A percentile compares a stretch with the other conserved stretches of the same genome.
Conservation (phyloP, 495 filamentous ascomycete species). For the Podospora conica region DNA sequence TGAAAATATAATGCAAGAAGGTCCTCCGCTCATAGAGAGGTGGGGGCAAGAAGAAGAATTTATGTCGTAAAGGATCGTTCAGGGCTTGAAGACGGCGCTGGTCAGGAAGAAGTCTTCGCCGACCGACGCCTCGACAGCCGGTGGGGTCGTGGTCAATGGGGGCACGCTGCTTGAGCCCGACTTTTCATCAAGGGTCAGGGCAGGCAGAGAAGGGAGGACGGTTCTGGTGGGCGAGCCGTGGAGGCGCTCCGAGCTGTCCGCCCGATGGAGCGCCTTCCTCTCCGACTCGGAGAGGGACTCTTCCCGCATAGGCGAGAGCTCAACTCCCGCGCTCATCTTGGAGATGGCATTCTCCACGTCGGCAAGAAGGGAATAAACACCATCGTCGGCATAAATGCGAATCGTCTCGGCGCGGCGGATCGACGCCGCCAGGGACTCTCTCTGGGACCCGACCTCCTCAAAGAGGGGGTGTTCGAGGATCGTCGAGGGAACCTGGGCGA, state of each 20-base stretch:
- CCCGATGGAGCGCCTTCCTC: slow-evolving; percentile 28
- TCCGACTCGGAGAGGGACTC: slow-evolving; percentile 22
- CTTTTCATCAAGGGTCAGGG: slow-evolving; percentile 20
- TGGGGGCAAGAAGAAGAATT: background rate
- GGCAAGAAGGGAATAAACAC: slow-evolving; percentile 55
- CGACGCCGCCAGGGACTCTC: slow-evolving; percentile 17
- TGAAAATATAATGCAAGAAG: background rate
- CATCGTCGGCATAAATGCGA: slow-evolving; percentile 58
- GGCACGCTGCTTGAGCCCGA: slow-evolving; percentile 16
- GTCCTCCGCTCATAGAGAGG: background rate
- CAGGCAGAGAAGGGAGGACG: slow-evolving; percentile 13
- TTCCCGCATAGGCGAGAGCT: slow-evolving; percentile 8
- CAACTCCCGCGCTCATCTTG: slow-evolving; percentile 37
- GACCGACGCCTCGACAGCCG: slow-evolving; percentile 5
- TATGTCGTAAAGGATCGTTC: background rate
- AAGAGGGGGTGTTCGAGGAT: slow-evolving; percentile 41
- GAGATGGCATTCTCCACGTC: slow-evolving; percentile 58
- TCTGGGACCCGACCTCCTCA: slow-evolving; percentile 30
- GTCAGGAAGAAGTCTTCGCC: slow-evolving; percentile 37
- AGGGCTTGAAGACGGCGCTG: slow-evolving; percentile 38
- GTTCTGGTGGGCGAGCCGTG: slow-evolving; percentile 18
- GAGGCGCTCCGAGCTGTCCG: slow-evolving; percentile 38
- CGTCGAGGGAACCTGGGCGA: slow-evolving; percentile 43
- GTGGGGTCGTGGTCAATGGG: slow-evolving; percentile 10
- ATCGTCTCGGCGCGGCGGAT: slow-evolving; percentile 53